A percentile compares a stretch with the other conserved stretches of the same genome.
Evolutionary conservation across 2,329 filamentous ascomycete genomes (phyloP).

Genomic region (Simplicillium sp.): DNA sequence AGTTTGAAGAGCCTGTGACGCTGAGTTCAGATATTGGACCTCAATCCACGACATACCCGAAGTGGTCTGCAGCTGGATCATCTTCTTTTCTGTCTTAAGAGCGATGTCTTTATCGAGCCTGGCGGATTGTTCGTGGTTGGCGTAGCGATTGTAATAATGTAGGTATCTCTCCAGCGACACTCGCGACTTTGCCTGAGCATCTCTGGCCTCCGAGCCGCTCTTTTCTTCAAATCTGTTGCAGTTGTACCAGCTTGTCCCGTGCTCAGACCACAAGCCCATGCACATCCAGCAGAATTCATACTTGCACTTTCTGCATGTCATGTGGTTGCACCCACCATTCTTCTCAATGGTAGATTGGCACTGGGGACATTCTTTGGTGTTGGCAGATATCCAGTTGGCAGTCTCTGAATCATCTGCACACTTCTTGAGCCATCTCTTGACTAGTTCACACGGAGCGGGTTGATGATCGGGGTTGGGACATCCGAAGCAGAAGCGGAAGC

Average conservation of each 20-base stretch:
- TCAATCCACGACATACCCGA: slow-evolving; percentile 99
- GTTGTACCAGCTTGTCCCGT: slow-evolving; percentile 99
- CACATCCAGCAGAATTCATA: slow-evolving; percentile 99
- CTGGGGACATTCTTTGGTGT: slow-evolving; percentile 95
- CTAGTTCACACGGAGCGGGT: slow-evolving; percentile 80
- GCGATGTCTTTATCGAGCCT: slow-evolving; percentile 95
- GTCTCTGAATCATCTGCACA: slow-evolving; percentile 98
- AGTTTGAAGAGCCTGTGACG: slow-evolving; percentile 86
- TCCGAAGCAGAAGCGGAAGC: slow-evolving; percentile 88
- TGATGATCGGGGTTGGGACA: slow-evolving; percentile 87
- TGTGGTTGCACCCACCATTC: slow-evolving; percentile 96
- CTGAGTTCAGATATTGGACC: slow-evolving; percentile 90
- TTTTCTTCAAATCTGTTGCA: slow-evolving; percentile 97
- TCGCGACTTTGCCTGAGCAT: slow-evolving; percentile 83
- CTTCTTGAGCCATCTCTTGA: slow-evolving; percentile 96
- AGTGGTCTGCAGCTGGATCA: slow-evolving; percentile 87
- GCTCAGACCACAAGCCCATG: slow-evolving; percentile 97
- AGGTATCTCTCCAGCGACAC: slow-evolving; percentile 92
- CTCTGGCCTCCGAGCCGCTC: slow-evolving; percentile 80
- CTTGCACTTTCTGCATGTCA: slow-evolving; percentile 93
- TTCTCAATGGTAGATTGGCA: slow-evolving; percentile 98
- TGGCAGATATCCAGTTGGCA: slow-evolving; percentile 98
- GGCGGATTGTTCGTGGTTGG: slow-evolving; percentile 96
- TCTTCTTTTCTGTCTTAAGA: slow-evolving; percentile 96
- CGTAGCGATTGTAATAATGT: slow-evolving; percentile 98